Evolutionary conservation across 805 yeast genomes (phyloP).

Genomic region (Tetrapisispora pingtungensis): DNA sequence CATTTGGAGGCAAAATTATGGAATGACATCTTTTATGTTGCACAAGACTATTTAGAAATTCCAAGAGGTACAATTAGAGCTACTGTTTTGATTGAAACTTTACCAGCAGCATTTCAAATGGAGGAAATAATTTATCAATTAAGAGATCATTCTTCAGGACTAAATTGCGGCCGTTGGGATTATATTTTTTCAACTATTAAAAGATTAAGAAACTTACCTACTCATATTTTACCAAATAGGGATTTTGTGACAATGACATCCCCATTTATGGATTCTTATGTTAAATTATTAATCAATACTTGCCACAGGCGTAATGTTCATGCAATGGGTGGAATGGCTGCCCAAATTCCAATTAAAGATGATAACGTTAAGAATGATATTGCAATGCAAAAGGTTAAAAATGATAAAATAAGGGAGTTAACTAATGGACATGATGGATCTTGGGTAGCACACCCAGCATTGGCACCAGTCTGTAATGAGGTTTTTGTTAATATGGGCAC

Average conservation of each 20-base stretch:
- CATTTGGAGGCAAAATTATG: conserved; percentile 73
- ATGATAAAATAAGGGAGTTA: conserved; percentile 70
- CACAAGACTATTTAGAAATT: conserved; percentile 61
- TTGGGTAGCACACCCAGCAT: conserved; percentile 84
- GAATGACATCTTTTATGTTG: conserved; percentile 69
- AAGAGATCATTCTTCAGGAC: conserved; percentile 67
- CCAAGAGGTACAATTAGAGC: conserved; percentile 74
- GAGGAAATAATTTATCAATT: conserved; percentile 73
- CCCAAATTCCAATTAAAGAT: conserved; percentile 70
- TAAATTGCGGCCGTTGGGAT: conserved; percentile 88
- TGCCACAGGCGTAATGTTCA: conserved; percentile 75
- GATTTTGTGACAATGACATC: conserved; percentile 71
- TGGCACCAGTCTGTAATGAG: conserved; percentile 60
- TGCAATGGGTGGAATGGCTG: conserved; percentile 90
- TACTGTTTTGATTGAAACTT: conserved; percentile 71
- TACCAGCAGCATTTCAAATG: conserved; percentile 81
- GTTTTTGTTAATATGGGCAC: conserved; percentile 76
- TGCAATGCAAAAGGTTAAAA: conserved; percentile 64
- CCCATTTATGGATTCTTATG: conserved; percentile 74
- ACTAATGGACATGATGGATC: conserved; percentile 78
- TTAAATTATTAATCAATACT: conserved; percentile 57
- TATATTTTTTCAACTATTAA: conserved; percentile 75
- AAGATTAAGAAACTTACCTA: conserved; percentile 57
- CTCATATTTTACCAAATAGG: conserved; percentile 67
- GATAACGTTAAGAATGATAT: conserved; percentile 51